Conservation (phyloP, 1,284 basidiomycete species). For the Cutaneotrichosporon sp. region DNA sequence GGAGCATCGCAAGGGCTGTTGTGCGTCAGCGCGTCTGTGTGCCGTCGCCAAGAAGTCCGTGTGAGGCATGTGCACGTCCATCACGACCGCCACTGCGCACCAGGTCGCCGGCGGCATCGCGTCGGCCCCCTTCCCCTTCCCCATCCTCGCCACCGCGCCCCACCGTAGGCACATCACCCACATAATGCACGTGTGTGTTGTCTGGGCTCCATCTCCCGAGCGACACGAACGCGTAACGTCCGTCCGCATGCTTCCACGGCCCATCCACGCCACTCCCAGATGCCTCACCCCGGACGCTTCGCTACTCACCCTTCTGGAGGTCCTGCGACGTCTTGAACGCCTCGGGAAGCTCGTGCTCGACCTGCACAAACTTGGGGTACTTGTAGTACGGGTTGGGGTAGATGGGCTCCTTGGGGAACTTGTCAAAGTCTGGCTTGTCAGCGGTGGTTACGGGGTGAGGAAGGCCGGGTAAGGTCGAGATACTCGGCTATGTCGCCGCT, state of each 20-base stretch:
- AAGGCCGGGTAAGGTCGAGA: not conserved
- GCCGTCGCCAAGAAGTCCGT: not conserved
- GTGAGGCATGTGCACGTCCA: not conserved
- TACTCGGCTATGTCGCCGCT: not conserved
- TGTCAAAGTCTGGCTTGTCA: slow-evolving; percentile 24
- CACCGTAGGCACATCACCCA: not conserved
- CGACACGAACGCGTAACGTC: not conserved
- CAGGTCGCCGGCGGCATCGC: not conserved
- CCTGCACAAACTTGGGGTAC: slow-evolving; percentile 52
- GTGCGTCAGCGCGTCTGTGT: not conserved
- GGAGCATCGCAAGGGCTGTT: slow-evolving; percentile 47
- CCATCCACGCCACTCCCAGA: not conserved
- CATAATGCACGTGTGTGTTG: not conserved
- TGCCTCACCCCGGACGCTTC: not conserved
- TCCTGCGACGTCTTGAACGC: slow-evolving; percentile 48
- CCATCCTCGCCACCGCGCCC: not conserved
- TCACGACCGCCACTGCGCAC: not conserved
- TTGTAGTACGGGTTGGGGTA: slow-evolving; percentile 49
- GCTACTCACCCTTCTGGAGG: slow-evolving; percentile 48
- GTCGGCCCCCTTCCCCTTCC: not conserved
- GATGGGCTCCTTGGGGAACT: slow-evolving; percentile 40
- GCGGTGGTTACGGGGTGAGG: not conserved
- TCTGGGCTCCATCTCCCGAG: not conserved
- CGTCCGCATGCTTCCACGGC: not conserved
- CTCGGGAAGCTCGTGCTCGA: slow-evolving; percentile 38